These are phyloP conservation scores for Russula sp. DNA, from an alignment of 768 basidiomycete species.

Conservation along the genomic window DNA sequence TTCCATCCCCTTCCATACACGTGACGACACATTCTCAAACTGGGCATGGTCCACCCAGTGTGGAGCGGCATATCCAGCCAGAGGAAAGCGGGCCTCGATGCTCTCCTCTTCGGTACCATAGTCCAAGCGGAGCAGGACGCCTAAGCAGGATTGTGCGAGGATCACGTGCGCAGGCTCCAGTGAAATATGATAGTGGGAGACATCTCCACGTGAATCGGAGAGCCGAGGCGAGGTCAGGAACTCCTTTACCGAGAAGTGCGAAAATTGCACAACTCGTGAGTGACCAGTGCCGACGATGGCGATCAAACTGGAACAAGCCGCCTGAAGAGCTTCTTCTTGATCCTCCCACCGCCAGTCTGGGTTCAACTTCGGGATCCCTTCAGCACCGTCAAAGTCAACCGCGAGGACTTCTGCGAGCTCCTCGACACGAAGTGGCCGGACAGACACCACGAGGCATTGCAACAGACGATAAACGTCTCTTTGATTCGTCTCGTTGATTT, in stretches of 20 bases:
- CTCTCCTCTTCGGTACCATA: not conserved
- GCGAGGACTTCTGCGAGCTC: not conserved
- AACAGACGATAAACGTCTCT: not conserved
- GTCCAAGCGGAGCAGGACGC: not conserved
- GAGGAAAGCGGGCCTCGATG: not conserved
- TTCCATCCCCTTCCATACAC: not conserved
- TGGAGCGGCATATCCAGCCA: not conserved
- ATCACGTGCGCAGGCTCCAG: not conserved
- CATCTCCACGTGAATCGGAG: not conserved
- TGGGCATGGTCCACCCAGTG: not conserved
- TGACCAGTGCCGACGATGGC: not conserved
- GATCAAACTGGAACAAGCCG: not conserved
- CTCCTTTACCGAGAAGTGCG: not conserved
- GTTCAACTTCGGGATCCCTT: not conserved
- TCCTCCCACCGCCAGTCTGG: not conserved
- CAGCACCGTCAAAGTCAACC: not conserved
- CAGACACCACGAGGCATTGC: not conserved
- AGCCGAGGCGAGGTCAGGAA: not conserved
- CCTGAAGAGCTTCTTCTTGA: not conserved
- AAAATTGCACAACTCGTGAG: not conserved
- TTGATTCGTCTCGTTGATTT: not conserved
- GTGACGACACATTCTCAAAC: not conserved
- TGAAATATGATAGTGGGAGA: not conserved
- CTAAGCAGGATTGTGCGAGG: not conserved
- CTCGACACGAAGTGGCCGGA: not conserved